Evolutionary conservation across 257 asterid genomes (phyloP).

Genomic region (Solanum ossicruentum): DNA sequence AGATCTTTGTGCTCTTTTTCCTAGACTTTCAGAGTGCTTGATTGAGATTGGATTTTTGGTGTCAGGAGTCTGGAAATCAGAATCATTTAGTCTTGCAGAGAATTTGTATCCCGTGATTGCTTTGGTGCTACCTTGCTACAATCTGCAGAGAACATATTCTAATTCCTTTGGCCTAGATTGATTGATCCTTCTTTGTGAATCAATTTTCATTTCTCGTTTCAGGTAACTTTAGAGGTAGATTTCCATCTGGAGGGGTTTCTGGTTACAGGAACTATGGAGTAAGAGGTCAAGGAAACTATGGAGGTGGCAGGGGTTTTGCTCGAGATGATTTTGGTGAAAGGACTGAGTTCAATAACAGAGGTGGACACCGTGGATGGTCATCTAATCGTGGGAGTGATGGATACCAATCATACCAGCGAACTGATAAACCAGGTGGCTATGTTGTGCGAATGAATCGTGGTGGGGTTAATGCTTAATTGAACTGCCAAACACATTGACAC

Average conservation of each 20-base stretch:
- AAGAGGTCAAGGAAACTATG: constrained; percentile 72
- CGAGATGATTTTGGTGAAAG: constrained; percentile 51
- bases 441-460: constrained; percentile 19
- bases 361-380: constrained; percentile 45
- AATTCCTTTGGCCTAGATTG: neutral
- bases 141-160: neutral
- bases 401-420: constrained; percentile 27
- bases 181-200: neutral
- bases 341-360: constrained; percentile 45
- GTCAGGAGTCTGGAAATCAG: neutral
- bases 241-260: constrained; percentile 50
- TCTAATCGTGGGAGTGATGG: constrained; percentile 49
- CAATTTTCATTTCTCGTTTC: neutral
- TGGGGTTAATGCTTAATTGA: constrained; percentile 15
- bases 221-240: constrained; percentile 56
- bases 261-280: constrained; percentile 75
- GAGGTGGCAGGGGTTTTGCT: constrained; percentile 51
- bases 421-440: constrained; percentile 17
- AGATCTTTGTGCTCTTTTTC: neutral
- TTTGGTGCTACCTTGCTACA: neutral
- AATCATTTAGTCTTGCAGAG: neutral
- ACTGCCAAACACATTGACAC: neutral
- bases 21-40: neutral
- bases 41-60: neutral
- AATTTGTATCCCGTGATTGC: neutral